phyloP scores from a whole-genome alignment of 495 filamentous ascomycete species.

The Oidiodendron maius region DNA sequence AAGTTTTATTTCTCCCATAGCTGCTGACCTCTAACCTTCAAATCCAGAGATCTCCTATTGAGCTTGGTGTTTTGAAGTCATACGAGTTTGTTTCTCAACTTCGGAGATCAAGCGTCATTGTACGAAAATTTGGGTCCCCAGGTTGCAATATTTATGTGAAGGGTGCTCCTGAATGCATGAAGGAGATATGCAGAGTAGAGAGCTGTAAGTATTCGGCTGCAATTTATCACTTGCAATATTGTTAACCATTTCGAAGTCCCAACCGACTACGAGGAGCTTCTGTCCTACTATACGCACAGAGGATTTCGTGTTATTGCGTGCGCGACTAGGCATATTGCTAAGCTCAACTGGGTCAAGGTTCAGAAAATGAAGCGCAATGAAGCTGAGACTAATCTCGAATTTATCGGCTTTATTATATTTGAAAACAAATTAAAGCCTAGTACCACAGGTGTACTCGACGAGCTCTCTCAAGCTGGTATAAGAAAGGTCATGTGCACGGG shows the following conservation, averaged over 20 bases:
- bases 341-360: slow-evolving; percentile 85
- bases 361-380: slow-evolving; percentile 87
- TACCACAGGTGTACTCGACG: slow-evolving; percentile 69
- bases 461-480: slow-evolving; percentile 81
- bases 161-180: slow-evolving; percentile 94
- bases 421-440: slow-evolving; percentile 95
- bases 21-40: slow-evolving; percentile 7
- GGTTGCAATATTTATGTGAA: slow-evolving; percentile 89
- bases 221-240: slow-evolving; percentile 10
- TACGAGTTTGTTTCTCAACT: slow-evolving; percentile 99
- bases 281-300: slow-evolving; percentile 86
- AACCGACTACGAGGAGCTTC: slow-evolving; percentile 77
- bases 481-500: slow-evolving; percentile 96
- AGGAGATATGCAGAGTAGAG: slow-evolving; percentile 78
- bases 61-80: slow-evolving; percentile 78
- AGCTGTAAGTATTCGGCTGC: slow-evolving; percentile 52
- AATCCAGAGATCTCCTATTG: slow-evolving; percentile 41
- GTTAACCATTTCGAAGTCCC: slow-evolving; percentile 53
- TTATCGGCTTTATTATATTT: slow-evolving; percentile 95
- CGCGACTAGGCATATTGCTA: slow-evolving; percentile 79
- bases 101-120: slow-evolving; percentile 86
- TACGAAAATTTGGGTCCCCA: slow-evolving; percentile 73
- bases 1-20: slow-evolving; percentile 16
- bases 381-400: slow-evolving; percentile 75
- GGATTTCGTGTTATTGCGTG: slow-evolving; percentile 98